Conservation (phyloP, 2,329 filamentous ascomycete species). For the Sarocladium strictum region DNA sequence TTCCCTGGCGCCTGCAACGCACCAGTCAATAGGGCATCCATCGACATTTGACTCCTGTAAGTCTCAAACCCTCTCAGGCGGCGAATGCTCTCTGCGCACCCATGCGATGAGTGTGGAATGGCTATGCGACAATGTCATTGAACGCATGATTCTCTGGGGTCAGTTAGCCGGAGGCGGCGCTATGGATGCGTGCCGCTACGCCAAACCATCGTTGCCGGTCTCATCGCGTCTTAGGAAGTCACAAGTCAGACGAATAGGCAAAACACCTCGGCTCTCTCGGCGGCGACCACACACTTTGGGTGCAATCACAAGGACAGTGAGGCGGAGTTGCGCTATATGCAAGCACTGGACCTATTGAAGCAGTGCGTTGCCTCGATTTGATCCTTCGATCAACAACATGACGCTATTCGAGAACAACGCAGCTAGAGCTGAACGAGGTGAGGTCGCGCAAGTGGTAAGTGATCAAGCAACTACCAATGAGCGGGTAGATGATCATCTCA, state of each 20-base stretch:
- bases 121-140: conserved; percentile 24
- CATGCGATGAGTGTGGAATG: conserved; percentile 19
- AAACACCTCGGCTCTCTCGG: neutral
- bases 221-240: conserved; percentile 38
- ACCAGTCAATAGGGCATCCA: conserved; percentile 13
- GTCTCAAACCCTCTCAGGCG: conserved; percentile 10
- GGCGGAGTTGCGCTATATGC: neutral
- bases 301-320: neutral
- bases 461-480: neutral
- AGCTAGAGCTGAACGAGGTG: neutral
- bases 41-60: conserved; percentile 24
- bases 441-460: conserved; percentile 1
- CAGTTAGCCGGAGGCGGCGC: conserved; percentile 28
- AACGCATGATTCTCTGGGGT: conserved; percentile 25
- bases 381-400: neutral
- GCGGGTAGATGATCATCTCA: neutral
- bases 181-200: conserved; percentile 43
- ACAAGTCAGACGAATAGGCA: neutral
- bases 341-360: neutral
- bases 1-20: conserved; percentile 26
- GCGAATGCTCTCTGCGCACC: too few species aligned
- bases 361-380: neutral
- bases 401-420: conserved; percentile 3
- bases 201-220: conserved; percentile 40
- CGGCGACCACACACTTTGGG: neutral